These are phyloP conservation scores for Psidium guajava DNA, from an alignment of 345 rosid species.

Conservation along the genomic window DNA sequence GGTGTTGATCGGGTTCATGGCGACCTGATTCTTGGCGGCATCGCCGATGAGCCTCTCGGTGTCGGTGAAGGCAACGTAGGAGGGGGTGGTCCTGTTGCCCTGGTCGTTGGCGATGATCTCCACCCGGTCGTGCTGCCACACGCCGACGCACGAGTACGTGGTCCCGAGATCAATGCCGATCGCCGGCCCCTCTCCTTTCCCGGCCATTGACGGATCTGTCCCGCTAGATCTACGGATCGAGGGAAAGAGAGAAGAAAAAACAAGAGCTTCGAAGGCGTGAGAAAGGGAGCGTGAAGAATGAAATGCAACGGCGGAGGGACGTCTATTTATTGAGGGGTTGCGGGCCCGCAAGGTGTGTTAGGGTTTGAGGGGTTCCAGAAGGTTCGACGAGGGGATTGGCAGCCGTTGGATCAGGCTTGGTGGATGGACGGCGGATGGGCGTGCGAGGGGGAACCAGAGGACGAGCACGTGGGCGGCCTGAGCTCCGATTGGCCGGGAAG, in stretches of 20 bases:
- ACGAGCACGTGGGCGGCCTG: neutral
- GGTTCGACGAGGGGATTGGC: neutral
- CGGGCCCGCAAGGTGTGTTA: too few relatives aligned
- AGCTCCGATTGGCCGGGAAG: neutral
- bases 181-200: neutral
- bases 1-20: constrained; percentile 15
- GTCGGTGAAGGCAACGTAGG: constrained; percentile 15
- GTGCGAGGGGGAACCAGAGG: neutral
- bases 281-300: neutral
- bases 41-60: constrained; percentile 10
- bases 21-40: constrained; percentile 17
- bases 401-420: neutral
- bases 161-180: constrained; percentile 9
- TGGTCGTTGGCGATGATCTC: constrained; percentile 5
- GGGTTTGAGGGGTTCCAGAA: neutral
- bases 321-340: too few relatives aligned
- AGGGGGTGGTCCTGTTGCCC: constrained; percentile 15
- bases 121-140: constrained; percentile 1
- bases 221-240: neutral
- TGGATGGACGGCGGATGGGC: neutral
- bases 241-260: neutral
- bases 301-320: too few relatives aligned
- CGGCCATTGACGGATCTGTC: neutral
- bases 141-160: constrained; percentile 2
- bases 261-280: neutral